phyloP scores from a whole-genome alignment of 2,329 filamentous ascomycete genomes.

The Aspergillus brasiliensis region DNA sequence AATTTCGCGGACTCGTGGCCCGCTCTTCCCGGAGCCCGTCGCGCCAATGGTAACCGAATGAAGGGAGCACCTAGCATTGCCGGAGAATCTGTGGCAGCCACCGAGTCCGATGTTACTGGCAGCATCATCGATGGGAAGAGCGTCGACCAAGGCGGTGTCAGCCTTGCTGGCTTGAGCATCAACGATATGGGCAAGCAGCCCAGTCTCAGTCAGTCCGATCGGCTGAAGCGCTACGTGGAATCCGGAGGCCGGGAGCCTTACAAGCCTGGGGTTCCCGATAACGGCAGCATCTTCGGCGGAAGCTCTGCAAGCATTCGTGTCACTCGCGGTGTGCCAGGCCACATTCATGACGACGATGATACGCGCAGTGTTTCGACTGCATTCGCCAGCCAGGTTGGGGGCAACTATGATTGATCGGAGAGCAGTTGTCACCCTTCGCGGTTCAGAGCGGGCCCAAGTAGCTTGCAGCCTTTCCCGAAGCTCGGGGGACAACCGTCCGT shows the following conservation, averaged over 20 bases:
- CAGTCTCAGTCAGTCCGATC: constrained; percentile 80
- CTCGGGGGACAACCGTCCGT: constrained; percentile 16
- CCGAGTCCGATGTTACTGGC: constrained; percentile 80
- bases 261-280: constrained; percentile 54
- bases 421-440: constrained; percentile 7
- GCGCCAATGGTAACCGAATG: constrained; percentile 65
- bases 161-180: constrained; percentile 79
- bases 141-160: constrained; percentile 78
- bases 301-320: constrained; percentile 57
- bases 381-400: constrained; percentile 91
- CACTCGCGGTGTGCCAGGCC: constrained; percentile 46
- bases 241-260: constrained; percentile 69
- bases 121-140: constrained; percentile 76
- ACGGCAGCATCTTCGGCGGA: constrained; percentile 66
- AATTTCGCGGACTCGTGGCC: constrained; percentile 93
- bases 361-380: constrained; percentile 94
- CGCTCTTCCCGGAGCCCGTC: constrained; percentile 70
- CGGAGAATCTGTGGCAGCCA: constrained; percentile 89
- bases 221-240: constrained; percentile 92
- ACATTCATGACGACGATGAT: constrained; percentile 73
- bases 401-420: constrained; percentile 60
- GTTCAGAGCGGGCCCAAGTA: constrained; percentile 18
- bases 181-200: constrained; percentile 70
- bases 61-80: constrained; percentile 76
- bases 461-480: constrained; percentile 16